Percentiles rank a stretch among this genome's conserved stretches.
Evolutionary conservation across 2,329 filamentous ascomycete genomes (phyloP).

Genomic region (Aspergillus candidus): DNA sequence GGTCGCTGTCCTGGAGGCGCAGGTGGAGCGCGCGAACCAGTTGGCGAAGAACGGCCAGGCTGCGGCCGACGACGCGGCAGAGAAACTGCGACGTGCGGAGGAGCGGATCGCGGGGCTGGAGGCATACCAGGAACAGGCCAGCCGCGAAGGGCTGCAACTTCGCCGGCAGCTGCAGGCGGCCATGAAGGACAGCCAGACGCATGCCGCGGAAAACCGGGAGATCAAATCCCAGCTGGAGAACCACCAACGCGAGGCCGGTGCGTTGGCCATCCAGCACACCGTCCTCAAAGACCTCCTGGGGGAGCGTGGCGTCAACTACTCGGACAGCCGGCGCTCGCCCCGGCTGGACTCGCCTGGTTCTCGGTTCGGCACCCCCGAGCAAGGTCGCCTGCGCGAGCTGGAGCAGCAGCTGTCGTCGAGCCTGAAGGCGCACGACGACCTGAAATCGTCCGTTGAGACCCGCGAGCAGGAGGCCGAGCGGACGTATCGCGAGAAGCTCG

Average conservation of each 20-base stretch:
- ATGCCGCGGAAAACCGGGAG: constrained; percentile 74
- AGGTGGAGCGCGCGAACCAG: constrained; percentile 69
- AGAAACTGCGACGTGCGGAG: constrained; percentile 86
- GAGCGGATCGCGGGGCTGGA: constrained; percentile 95
- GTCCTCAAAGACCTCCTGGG: constrained; percentile 87
- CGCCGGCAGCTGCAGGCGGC: constrained; percentile 82
- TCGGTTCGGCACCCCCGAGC: constrained; percentile 70
- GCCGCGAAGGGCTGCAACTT: constrained; percentile 82
- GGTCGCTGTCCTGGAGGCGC: constrained; percentile 66
- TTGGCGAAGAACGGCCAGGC: constrained; percentile 83
- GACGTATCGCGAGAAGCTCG: constrained; percentile 84
- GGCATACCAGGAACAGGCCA: constrained; percentile 94
- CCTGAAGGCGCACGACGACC: constrained; percentile 76
- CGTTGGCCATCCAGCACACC: constrained; percentile 82
- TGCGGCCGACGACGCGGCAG: constrained; percentile 77
- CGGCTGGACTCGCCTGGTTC: constrained; percentile 68
- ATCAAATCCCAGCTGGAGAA: constrained; percentile 75
- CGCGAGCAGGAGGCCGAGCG: constrained; percentile 83
- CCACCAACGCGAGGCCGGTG: constrained; percentile 90
- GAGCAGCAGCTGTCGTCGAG: constrained; percentile 80
- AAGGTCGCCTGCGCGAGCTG: constrained; percentile 71
- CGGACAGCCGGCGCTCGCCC: constrained; percentile 62
- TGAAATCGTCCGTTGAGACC: constrained; percentile 67
- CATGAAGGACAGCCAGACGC: constrained; percentile 73
- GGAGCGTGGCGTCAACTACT: constrained; percentile 79